Base-by-base conservation (phyloP, 2,329 filamentous ascomycete genomes). In the Colletotrichum musicola region DNA sequence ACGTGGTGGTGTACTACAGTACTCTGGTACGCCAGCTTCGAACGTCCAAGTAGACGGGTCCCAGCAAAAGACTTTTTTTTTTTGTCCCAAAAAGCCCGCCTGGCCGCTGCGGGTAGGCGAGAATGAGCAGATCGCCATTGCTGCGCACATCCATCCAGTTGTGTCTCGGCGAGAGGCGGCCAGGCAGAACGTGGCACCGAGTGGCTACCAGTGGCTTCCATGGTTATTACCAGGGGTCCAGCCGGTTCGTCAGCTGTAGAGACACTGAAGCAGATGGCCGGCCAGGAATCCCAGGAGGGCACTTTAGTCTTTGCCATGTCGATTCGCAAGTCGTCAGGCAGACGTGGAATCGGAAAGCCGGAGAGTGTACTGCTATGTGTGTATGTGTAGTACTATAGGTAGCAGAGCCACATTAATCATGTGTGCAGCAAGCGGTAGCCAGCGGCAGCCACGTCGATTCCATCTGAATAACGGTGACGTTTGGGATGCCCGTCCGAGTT, bases 381-480 rank as follows among this genome's bases (percentile, higher is more conserved):
- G 30, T 35, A 35, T 35, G 30, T 35, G 30, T 35, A 35, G 30
- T 35, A 35, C 30, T 35, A 35, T 25, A 35, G 7, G 10, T 35
- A 35, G 30, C 16, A 64, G 46, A 14, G 30, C 27, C 53, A 49
- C 38, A 47, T 46, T 42, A 53, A 53, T 35, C 40, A 20, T 58
- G 18, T 30, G 53, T 58, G 47, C 47, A 58, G 59, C 60, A 35
- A 50, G 46, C 59, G 59, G 51, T 49, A 62, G 59, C 51, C 64
- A 67, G 46, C 59, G 59, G 51, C 59, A 62, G 59, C 51, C 64
- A 67, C 27, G 44, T 53, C 50, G 64, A 53, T 51, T 63, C 61
- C 65, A 59, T 68, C 65, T 55, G 65, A 64, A 64, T 63, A 64
- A 68, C 49, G 65, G 65, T 64, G 61, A 64, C 54, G 54, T 64